Base-by-base conservation (phyloP, 2,329 filamentous ascomycete genomes). In the Xylariaceae sp. region DNA sequence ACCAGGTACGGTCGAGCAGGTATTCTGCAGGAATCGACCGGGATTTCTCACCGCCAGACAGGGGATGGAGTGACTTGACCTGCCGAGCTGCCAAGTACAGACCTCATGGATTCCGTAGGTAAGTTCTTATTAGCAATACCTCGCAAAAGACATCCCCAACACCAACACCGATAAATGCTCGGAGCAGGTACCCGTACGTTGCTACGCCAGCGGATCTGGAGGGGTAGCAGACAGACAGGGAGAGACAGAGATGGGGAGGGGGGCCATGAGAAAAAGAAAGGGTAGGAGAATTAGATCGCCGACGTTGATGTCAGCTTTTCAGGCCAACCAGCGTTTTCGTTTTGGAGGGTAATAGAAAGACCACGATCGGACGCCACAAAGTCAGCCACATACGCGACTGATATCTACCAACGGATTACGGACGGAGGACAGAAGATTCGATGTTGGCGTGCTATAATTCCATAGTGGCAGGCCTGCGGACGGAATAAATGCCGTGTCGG, bases 401-500 rank as follows among this genome's bases (percentile, higher is more conserved):
- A 51, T 6, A 17, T 11, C 42, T n/a, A 13, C 8, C 42, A 11
- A 13, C 42, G 11, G 4, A 44, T 11, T 13, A 56, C 59, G 30
- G 56, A 23, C 35, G 37, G 17, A 51, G 7, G 15, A 23, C 39
- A 45, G 7, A 52, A 15, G 17, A 13, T 48, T 49, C 15, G 37
- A 15, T 42, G 9, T 15, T 45, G 42, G 42, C 10, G 10, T 45
- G 42, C 42, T 17, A 45, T n/a, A 6, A 45, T n/a, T 45, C 11
- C n/a, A 15, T 45, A 45, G 42, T n/a, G n/a, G n/a, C n/a, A n/a
- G n/a, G n/a, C n/a, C n/a, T n/a, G 42, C 8, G 37, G 23, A 30
- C 23, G 23, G 23, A 30, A 30, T n/a, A 62, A 58, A 57, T 64
- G 62, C 62, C 60, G 57, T 53, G 59, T 62, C 62, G 62, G 62